Evolutionary conservation across 495 filamentous ascomycete species (phyloP), one percentile per base, ranked within the genome.

Genomic region (Aspergillus panamensis): DNA sequence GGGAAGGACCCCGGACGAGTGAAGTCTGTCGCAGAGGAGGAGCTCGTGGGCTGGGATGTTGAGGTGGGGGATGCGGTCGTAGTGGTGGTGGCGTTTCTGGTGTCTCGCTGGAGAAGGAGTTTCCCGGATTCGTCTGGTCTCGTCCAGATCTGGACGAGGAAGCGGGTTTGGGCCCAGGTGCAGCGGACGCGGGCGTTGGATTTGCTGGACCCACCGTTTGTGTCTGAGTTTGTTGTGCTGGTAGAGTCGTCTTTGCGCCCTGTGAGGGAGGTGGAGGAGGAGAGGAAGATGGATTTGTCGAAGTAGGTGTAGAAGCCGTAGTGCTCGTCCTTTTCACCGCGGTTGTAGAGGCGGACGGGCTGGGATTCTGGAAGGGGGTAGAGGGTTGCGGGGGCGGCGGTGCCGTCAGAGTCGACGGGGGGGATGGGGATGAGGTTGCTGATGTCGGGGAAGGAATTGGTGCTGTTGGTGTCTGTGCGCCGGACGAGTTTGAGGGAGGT

Each of bases 221-320:
- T 55, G 63, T 95, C 90, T 13, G 74, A 75, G 0, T 80, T 66
- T 21, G 49, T 61, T 30, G 53, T 31, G 16, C 61, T 64, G 25
- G 53, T n/a, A n/a, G n/a, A n/a, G n/a, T n/a, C 61, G 39, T 77
- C 56, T 19, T 37, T 51, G 1, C 3, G 7, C 0, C 56, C 56
- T 2, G 48, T 75, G 17, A 79, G 61, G 0, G 72, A 66, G 7
- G 70, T 67, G n/a, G 71, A 65, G 10, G 80, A 83, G 52, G 82
- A 80, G 50, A 92, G 77, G 77, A 92, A 95, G 52, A 95, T 91
- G 6, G 88, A 89, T 61, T 91, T 90, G 70, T 92, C 85, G 71
- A 87, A 97, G 77, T 96, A 96, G 0, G 82, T 88, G 71, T 96
- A 96, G 73, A 97, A 96, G 9, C 90, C 90, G 71, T 95, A 97